Evolutionary conservation across 2,329 filamentous ascomycete species (phyloP).

Genomic region (Aspergillus quadrilineatus): DNA sequence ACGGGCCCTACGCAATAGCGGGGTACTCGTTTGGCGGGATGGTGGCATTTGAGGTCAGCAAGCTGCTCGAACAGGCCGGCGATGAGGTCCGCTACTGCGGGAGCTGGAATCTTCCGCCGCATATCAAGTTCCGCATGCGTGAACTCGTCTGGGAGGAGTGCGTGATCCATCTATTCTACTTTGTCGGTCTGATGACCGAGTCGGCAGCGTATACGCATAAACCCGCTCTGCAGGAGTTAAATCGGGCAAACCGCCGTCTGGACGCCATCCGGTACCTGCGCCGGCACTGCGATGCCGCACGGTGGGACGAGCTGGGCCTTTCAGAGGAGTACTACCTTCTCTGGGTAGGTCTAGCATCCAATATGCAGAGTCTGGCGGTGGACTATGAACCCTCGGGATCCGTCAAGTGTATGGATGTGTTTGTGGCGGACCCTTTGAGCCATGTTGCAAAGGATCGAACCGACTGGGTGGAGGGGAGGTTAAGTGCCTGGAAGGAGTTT

Average conservation of each 20-base stretch:
- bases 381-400: slow-evolving; percentile 47
- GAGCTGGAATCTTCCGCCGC: slow-evolving; percentile 42
- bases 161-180: slow-evolving; percentile 43
- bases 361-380: background rate
- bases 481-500: background rate
- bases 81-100: background rate
- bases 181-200: slow-evolving; percentile 34
- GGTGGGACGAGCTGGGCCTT: no score
- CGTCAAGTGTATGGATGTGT: slow-evolving; percentile 44
- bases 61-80: background rate
- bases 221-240: background rate
- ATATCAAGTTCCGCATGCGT: slow-evolving; percentile 47
- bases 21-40: background rate
- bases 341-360: no score
- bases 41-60: background rate
- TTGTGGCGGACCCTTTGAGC: slow-evolving; percentile 36
- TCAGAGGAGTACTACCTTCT: no score
- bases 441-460: background rate
- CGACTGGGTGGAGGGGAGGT: background rate
- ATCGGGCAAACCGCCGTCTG: no score
- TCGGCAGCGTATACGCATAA: background rate
- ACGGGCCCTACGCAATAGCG: background rate
- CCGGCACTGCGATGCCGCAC: background rate
- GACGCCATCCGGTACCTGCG: background rate
- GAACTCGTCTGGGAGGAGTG: slow-evolving; percentile 41